Percentiles rank a stretch among this genome's conserved stretches.
Evolutionary conservation across 2,329 filamentous ascomycete genomes (phyloP).

Genomic region (Tolypocladium guangdongense): DNA sequence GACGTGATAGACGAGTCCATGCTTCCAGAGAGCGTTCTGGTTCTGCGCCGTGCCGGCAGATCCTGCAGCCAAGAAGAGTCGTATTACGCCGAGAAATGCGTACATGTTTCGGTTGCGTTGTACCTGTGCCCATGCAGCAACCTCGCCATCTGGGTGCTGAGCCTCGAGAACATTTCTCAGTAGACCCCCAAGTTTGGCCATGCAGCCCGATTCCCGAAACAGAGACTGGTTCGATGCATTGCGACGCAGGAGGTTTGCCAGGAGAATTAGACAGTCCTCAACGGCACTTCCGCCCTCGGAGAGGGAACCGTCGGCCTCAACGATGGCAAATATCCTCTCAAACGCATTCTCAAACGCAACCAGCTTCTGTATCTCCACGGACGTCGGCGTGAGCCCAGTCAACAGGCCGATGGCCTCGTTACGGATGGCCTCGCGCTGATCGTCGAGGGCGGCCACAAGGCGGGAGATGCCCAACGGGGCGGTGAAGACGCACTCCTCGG

Average conservation of each 20-base stretch:
- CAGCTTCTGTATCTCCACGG: conserved; percentile 82
- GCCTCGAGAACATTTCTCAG: conserved; percentile 48
- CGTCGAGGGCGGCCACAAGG: conserved; percentile 74
- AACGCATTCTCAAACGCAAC: conserved; percentile 95
- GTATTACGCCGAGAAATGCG: conserved; percentile 75
- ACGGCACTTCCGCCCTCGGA: conserved; percentile 75
- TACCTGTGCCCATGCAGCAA: conserved; percentile 63
- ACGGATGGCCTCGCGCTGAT: conserved; percentile 74
- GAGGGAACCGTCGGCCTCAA: conserved; percentile 71
- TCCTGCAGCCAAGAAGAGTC: conserved; percentile 75
- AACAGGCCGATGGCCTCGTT: conserved; percentile 83
- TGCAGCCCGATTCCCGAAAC: conserved; percentile 82
- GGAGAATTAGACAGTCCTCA: conserved; percentile 83
- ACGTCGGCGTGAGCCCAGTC: conserved; percentile 77
- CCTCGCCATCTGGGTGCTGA: conserved; percentile 40
- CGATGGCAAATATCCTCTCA: conserved; percentile 72
- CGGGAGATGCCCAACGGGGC: conserved; percentile 82
- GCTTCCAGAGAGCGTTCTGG: conserved; percentile 75
- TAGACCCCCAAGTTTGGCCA: conserved; percentile 59
- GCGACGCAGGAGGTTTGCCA: conserved; percentile 78
- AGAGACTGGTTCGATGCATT: conserved; percentile 89
- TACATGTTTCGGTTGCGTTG: conserved; percentile 86
- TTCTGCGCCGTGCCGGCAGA: conserved; percentile 72
- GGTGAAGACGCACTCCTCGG: conserved; percentile 86
- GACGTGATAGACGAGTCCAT: conserved; percentile 67